A percentile compares a stretch with the other conserved stretches of the same genome.
phyloP scores from a whole-genome alignment of 2,329 filamentous ascomycete genomes.

The Alternaria brassicae region DNA sequence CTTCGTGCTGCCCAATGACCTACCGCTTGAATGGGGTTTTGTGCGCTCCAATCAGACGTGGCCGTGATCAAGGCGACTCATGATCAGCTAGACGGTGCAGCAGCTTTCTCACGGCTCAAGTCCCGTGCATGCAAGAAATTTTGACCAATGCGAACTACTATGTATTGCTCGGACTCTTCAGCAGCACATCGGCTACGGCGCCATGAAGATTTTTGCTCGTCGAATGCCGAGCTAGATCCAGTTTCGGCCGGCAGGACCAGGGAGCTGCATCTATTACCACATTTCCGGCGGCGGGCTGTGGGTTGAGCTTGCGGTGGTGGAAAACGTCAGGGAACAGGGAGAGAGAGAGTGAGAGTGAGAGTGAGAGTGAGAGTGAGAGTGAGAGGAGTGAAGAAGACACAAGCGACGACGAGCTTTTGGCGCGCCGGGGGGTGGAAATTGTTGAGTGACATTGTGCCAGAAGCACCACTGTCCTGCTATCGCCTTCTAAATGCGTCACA shows the following conservation, averaged over 20 bases:
- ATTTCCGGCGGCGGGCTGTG: background rate
- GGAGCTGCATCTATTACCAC: conserved; percentile 5
- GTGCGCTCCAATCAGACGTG: conserved; percentile 19
- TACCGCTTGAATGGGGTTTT: conserved; percentile 9
- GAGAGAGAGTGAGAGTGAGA: background rate
- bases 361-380: too few relatives aligned
- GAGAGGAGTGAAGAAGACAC: background rate
- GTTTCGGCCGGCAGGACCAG: conserved; percentile 12
- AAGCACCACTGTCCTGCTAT: background rate
- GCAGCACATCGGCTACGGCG: conserved; percentile 13
- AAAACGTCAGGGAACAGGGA: background rate
- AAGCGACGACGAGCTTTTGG: background rate
- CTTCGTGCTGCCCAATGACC: conserved; percentile 22
- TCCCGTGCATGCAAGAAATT: conserved; percentile 13
- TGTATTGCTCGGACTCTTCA: conserved; percentile 7
- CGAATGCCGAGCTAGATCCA: conserved; percentile 13
- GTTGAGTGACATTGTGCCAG: conserved; percentile 9
- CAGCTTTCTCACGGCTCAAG: conserved; percentile 10
- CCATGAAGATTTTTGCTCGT: conserved; percentile 15
- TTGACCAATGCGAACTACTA: conserved; percentile 10
- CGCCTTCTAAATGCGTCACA: conserved; percentile 9
- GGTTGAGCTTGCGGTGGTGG: background rate
- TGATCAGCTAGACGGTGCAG: conserved; percentile 15
- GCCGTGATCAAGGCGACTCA: conserved; percentile 10
- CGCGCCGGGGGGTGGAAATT: background rate